Evolutionary conservation across 1,284 basidiomycete species (phyloP).

Genomic region (Leccinum subrobustum): DNA sequence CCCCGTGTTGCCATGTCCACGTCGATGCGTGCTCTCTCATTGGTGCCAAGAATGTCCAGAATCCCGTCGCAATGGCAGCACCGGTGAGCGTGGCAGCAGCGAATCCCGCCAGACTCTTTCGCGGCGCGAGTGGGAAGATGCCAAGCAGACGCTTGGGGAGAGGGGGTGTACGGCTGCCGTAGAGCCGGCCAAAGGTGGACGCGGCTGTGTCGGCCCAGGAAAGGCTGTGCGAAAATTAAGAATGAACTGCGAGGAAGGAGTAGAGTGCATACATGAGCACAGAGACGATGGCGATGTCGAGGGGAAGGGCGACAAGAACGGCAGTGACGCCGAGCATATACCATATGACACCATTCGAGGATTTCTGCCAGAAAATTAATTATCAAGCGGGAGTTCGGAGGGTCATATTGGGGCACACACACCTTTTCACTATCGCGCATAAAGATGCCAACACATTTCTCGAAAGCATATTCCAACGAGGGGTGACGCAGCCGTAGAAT

Average conservation of each 20-base stretch:
- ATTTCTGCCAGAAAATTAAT: slow-evolving; percentile 40
- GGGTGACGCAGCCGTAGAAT: slow-evolving; percentile 73
- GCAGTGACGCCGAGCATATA: slow-evolving; percentile 91
- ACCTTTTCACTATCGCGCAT: slow-evolving; percentile 95
- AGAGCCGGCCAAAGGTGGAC: slow-evolving; percentile 88
- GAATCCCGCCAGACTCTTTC: slow-evolving; percentile 91
- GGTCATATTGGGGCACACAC: slow-evolving; percentile 22
- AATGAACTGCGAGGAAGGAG: neutral
- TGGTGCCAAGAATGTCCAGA: slow-evolving; percentile 72
- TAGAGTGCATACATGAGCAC: slow-evolving; percentile 76
- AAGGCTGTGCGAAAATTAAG: slow-evolving; percentile 51
- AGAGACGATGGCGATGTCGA: slow-evolving; percentile 85
- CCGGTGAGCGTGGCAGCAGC: slow-evolving; percentile 81
- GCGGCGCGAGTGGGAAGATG: slow-evolving; percentile 70
- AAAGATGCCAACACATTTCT: slow-evolving; percentile 77
- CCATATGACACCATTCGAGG: slow-evolving; percentile 91
- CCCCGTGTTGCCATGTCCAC: no score
- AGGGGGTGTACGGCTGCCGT: slow-evolving; percentile 73
- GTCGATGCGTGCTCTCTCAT: slow-evolving; percentile 42
- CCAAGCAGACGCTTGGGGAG: slow-evolving; percentile 65
- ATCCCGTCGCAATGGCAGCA: slow-evolving; percentile 67
- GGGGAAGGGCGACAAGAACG: slow-evolving; percentile 77
- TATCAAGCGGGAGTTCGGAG: neutral
- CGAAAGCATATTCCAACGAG: slow-evolving; percentile 75
- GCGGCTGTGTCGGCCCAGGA: slow-evolving; percentile 98